Percentiles rank a stretch among this genome's conserved stretches.
Conservation (phyloP, 768 basidiomycete genomes). For the Crassisporium funariophilum region DNA sequence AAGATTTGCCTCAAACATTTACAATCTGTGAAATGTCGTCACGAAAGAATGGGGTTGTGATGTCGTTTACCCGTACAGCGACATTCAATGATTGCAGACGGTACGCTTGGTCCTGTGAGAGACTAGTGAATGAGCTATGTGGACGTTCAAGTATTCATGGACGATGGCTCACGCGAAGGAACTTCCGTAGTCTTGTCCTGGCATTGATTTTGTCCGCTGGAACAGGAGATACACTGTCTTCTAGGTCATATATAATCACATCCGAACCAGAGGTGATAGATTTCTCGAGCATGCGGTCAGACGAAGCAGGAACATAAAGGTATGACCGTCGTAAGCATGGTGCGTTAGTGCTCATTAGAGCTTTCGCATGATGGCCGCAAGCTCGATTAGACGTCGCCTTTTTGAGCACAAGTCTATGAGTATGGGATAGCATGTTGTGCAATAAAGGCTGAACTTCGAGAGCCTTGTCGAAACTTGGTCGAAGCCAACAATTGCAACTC, state of each 20-base stretch:
- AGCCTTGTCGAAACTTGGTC: too few species aligned
- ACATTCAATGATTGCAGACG: slow-evolving; percentile 50
- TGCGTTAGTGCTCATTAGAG: neutral
- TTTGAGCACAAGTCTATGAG: too few species aligned
- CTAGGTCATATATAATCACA: slow-evolving; percentile 84
- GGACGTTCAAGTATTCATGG: neutral
- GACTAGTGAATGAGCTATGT: neutral
- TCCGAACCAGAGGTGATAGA: slow-evolving; percentile 67
- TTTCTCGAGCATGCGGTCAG: slow-evolving; percentile 80
- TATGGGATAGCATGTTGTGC: too few species aligned
- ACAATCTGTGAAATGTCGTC: slow-evolving; percentile 65
- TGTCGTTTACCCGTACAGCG: slow-evolving; percentile 72
- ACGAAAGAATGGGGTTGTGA: slow-evolving; percentile 64
- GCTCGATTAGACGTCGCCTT: too few species aligned
- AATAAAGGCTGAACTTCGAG: too few species aligned
- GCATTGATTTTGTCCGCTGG: slow-evolving; percentile 63
- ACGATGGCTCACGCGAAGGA: slow-evolving; percentile 46
- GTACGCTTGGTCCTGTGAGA: slow-evolving; percentile 20
- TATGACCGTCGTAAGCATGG: slow-evolving; percentile 52
- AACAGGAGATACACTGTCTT: slow-evolving; percentile 80
- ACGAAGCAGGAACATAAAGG: slow-evolving; percentile 82
- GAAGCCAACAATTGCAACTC: too few species aligned
- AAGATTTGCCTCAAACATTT: slow-evolving; percentile 26
- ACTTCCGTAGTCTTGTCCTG: slow-evolving; percentile 53
- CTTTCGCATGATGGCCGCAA: neutral